Evolutionary conservation across 176 grass and related monocot genomes (phyloP).

Genomic region (Triticum urartu): DNA sequence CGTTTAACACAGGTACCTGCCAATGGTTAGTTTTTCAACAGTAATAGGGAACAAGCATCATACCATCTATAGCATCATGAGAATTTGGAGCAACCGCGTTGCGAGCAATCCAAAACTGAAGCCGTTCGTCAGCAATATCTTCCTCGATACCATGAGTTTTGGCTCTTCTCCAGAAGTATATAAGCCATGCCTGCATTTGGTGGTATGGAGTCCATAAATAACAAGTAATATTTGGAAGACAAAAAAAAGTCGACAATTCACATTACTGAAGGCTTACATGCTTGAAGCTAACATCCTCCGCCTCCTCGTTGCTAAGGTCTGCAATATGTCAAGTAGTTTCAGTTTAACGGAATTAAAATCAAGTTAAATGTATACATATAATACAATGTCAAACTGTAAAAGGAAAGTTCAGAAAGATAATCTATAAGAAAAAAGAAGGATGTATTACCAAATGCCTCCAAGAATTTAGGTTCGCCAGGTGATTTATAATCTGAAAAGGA

Average conservation of each 20-base stretch:
- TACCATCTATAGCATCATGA: constrained; percentile 96
- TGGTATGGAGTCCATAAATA: constrained; percentile 13
- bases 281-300: constrained; percentile 92
- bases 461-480: constrained; percentile 92
- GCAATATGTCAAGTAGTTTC: constrained; percentile 42
- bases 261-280: constrained; percentile 56
- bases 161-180: constrained; percentile 96
- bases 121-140: constrained; percentile 92
- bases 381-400: constrained; percentile 6
- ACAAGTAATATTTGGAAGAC: neutral
- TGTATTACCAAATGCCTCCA: constrained; percentile 85
- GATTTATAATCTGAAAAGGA: constrained; percentile 86
- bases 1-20: neutral
- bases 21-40: neutral
- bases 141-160: constrained; percentile 91
- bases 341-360: constrained; percentile 10
- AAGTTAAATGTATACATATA: constrained; percentile 2
- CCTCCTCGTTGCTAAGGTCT: constrained; percentile 91
- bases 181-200: constrained; percentile 73
- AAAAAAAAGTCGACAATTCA: constrained; percentile 21
- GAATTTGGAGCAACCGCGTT: constrained; percentile 72
- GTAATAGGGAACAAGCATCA: constrained; percentile 16
- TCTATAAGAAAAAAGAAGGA: constrained; percentile 3
- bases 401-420: neutral
- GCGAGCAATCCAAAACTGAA: constrained; percentile 92